Base-by-base conservation (phyloP, 306 rosid genomes). In the Argentina anserina region DNA sequence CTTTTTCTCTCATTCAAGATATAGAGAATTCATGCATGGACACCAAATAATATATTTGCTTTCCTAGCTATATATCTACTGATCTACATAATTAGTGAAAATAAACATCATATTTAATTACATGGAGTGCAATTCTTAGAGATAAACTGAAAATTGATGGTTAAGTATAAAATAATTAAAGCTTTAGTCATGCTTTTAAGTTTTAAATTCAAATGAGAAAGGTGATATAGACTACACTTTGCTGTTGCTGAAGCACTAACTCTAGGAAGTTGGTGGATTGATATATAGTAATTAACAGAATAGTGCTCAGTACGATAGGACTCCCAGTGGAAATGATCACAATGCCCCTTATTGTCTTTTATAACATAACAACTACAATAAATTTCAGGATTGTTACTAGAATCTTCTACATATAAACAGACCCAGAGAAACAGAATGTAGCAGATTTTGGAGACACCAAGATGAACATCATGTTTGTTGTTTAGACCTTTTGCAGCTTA, bases 191-290 rank as follows among this genome's bases (percentile, higher is more conserved):
- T 11, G 31, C 79, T 76, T 69, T 82, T 70, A 14, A 21, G 66
- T 61, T 75, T 73, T 46, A 62, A 80, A 84, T 80, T 89, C 70
- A 79, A 81, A 62, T 40, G 70, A 75, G 53, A 40, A 89, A 86
- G 88, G 76, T 76, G 73, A 85, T 61, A 74, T 61, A 81, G 80
- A 74, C 91, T 33, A 33, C 92, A 77, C 94, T 87, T 88, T 87
- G 84, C 84, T 77, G 73, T 85, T 85, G 97, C 88, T 85, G 97
- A 87, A 82, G 87, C 97, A 86, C 90, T 75, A 87, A 80, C 84
- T 85, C 85, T 79, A 71, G 49, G 21, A 72, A 80, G 83, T 82
- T 75, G 86, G 94, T 88, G 92, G 91, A 75, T 65, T 74, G 49
- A 40, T 77, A 40, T 77, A 49, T 73, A 26, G 33, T 73, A 65